Conservation (phyloP, 305 asterid species). For the Solanum hybrid region DNA sequence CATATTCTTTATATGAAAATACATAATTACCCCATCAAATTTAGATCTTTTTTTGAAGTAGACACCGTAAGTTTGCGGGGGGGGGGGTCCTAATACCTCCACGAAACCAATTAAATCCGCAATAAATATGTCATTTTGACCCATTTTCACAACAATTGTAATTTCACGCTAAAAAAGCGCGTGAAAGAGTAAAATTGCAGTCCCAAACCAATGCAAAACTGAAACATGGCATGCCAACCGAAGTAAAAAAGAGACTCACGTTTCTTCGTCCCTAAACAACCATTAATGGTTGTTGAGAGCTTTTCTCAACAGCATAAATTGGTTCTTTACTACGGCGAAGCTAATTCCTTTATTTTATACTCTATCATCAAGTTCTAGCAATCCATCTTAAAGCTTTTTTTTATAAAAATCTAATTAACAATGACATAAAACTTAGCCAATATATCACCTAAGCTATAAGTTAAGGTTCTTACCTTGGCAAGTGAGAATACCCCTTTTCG, state of each 20-base stretch:
- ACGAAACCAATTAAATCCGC: neutral
- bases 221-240: neutral
- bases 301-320: neutral
- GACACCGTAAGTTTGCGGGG: neutral
- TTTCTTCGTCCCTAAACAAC: neutral
- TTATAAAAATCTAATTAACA: constrained; percentile 78
- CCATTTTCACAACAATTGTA: neutral
- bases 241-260: neutral
- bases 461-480: too few species aligned
- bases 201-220: neutral
- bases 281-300: neutral
- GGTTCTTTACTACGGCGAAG: neutral
- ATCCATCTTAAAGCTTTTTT: constrained; percentile 86
- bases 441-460: neutral
- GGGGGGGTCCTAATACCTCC: neutral
- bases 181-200: neutral
- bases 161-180: neutral
- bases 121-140: neutral
- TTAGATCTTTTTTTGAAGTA: neutral
- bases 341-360: constrained; percentile 24
- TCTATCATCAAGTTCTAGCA: constrained; percentile 79
- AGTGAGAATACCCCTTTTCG: too few species aligned
- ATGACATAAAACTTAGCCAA: constrained; percentile 33
- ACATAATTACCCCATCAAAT: neutral
- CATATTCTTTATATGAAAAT: neutral